A percentile compares a stretch with the other conserved stretches of the same genome.
phyloP scores from a whole-genome alignment of 371 early-diverging fungal species.

The Smittium mucronatum region DNA sequence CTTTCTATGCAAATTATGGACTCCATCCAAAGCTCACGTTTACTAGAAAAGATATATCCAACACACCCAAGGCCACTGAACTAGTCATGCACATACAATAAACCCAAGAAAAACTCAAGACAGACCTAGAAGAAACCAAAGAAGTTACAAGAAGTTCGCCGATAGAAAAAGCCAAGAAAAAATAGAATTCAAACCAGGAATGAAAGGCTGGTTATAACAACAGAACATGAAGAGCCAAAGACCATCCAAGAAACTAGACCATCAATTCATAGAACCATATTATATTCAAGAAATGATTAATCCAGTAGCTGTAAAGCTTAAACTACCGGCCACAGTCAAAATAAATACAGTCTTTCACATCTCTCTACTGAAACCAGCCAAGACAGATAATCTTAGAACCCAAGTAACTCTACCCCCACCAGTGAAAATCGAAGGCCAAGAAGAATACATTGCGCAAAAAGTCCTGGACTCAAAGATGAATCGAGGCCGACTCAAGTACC shows the following conservation, averaged over 20 bases:
- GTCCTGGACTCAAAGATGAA: conserved; percentile 4
- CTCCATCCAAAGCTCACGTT: conserved; percentile 16
- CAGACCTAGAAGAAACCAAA: background rate
- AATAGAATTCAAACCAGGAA: background rate
- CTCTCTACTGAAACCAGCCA: background rate
- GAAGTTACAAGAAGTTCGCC: conserved; percentile 11
- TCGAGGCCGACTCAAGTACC: background rate
- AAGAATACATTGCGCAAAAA: conserved; percentile 3
- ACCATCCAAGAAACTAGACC: conserved; percentile 8
- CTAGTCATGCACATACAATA: background rate
- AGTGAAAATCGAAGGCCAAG: background rate
- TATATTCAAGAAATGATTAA: conserved; percentile 8
- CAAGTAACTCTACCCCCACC: background rate
- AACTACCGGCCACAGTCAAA: conserved; percentile 9
- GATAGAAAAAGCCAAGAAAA: conserved; percentile 8
- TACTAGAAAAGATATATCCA: background rate
- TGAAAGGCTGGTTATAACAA: conserved; percentile 9
- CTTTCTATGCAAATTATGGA: conserved; percentile 25
- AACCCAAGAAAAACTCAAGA: background rate
- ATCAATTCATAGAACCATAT: conserved; percentile 13
- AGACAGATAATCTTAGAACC: background rate
- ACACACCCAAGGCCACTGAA: conserved; percentile 8
- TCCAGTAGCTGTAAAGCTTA: conserved; percentile 6
- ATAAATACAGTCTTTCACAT: conserved; percentile 11
- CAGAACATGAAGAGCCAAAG: conserved; percentile 6